These are phyloP conservation scores for Citeromyces hawaiiensis DNA, from an alignment of 1,139 yeast genomes.

Conservation along the genomic window DNA sequence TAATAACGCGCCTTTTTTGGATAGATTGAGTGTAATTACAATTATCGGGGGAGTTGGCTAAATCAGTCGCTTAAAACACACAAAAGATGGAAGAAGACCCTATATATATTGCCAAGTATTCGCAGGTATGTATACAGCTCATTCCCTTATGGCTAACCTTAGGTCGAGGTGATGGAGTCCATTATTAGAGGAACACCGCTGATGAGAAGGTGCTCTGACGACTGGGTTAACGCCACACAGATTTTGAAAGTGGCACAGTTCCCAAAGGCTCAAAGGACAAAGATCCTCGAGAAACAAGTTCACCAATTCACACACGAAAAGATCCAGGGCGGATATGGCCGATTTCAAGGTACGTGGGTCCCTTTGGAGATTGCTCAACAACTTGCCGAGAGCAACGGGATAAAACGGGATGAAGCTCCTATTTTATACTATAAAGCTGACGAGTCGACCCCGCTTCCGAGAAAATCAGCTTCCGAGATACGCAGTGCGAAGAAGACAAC, in stretches of 20 bases:
- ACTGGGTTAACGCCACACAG: slow-evolving; percentile 37
- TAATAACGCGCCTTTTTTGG: slow-evolving; percentile 1
- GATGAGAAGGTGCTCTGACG: slow-evolving; percentile 19
- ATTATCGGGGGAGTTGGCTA: neutral
- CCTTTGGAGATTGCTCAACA: slow-evolving; percentile 35
- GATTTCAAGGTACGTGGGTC: slow-evolving; percentile 52
- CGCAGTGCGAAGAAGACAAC: slow-evolving; percentile 1
- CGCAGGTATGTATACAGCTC: neutral
- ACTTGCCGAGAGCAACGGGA: slow-evolving; percentile 33
- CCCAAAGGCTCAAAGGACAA: slow-evolving; percentile 46
- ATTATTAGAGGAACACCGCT: slow-evolving; percentile 16
- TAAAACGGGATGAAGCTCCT: slow-evolving; percentile 24
- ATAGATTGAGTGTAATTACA: neutral
- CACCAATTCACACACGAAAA: slow-evolving; percentile 44
- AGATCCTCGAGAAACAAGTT: slow-evolving; percentile 44
- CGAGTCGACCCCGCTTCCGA: slow-evolving; percentile 13
- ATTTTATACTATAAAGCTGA: slow-evolving; percentile 19
- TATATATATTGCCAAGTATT: slow-evolving; percentile 14
- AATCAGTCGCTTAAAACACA: neutral
- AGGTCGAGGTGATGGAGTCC: slow-evolving; percentile 19
- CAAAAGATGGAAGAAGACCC: slow-evolving; percentile 8
- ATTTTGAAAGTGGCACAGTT: slow-evolving; percentile 45
- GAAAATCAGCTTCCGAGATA: slow-evolving; percentile 4
- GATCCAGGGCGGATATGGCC: slow-evolving; percentile 54
- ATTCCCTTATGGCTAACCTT: slow-evolving; percentile 2